phyloP scores from a whole-genome alignment of 768 basidiomycete genomes.

The Naganishia randhawae region DNA sequence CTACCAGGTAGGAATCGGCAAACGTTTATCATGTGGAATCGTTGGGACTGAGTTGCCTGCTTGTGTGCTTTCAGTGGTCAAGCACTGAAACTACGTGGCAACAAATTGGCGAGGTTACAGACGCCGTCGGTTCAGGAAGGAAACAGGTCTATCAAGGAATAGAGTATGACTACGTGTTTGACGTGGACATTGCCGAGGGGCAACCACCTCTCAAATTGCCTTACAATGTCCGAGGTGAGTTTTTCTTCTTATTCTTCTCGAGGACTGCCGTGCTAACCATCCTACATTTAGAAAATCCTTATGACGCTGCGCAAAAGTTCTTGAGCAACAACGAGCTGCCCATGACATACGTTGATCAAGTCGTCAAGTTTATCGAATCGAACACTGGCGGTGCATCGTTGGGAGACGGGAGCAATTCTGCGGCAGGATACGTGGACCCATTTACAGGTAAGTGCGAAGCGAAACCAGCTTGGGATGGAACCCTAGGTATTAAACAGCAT shows the following conservation, averaged over 20 bases:
- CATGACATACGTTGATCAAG: conserved; percentile 74
- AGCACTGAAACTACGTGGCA: conserved; percentile 67
- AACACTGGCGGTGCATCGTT: conserved; percentile 76
- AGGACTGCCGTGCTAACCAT: not conserved
- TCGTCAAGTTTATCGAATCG: conserved; percentile 88
- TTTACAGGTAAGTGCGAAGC: conserved; percentile 37
- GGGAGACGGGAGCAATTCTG: conserved; percentile 56
- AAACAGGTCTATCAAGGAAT: conserved; percentile 88
- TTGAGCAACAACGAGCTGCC: conserved; percentile 78
- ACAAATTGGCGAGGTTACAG: conserved; percentile 92
- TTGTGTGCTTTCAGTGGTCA: conserved; percentile 68
- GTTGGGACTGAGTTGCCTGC: not conserved
- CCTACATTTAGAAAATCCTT: conserved; percentile 72
- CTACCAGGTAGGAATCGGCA: conserved; percentile 65
- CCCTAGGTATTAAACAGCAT: not conserved
- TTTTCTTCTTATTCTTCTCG: not conserved
- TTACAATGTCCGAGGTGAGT: conserved; percentile 77
- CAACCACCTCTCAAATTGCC: conserved; percentile 88
- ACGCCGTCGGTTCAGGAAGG: conserved; percentile 82
- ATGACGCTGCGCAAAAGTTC: conserved; percentile 81
- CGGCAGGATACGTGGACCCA: conserved; percentile 58
- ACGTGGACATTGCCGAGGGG: conserved; percentile 92
- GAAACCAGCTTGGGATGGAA: not conserved
- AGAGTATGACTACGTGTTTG: conserved; percentile 97
- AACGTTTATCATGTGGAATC: not conserved